A percentile compares a stretch with the other conserved stretches of the same genome.
Evolutionary conservation across 768 basidiomycete genomes (phyloP).

Genomic region (Auricularia sp.): DNA sequence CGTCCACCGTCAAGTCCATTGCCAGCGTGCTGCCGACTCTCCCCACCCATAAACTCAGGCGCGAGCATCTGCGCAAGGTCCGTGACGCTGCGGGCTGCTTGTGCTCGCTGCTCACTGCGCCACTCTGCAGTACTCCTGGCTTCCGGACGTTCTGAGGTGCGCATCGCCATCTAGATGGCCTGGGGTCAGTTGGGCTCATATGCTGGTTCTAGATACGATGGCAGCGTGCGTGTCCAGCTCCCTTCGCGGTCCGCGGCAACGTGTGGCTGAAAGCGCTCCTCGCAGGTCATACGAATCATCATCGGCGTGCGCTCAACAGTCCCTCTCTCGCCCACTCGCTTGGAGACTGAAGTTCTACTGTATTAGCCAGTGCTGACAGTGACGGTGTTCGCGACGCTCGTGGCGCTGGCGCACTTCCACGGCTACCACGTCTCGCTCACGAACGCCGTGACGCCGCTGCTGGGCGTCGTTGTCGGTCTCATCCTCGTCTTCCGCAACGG

Average conservation of each 20-base stretch:
- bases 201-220: background rate
- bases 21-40: background rate
- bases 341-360: background rate
- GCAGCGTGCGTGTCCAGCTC: background rate
- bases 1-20: background rate
- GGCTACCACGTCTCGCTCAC: constrained; percentile 57
- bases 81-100: background rate
- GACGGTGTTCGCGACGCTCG: constrained; percentile 55
- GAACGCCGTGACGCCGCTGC: constrained; percentile 77
- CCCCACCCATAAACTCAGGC: background rate
- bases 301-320: background rate
- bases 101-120: background rate
- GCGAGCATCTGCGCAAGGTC: background rate
- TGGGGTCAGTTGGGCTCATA: background rate
- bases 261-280: background rate
- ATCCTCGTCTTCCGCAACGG: constrained; percentile 74
- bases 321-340: background rate
- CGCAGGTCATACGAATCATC: background rate
- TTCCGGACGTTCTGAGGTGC: background rate
- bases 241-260: background rate
- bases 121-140: background rate
- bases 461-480: constrained; percentile 82
- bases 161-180: background rate
- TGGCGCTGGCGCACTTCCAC: constrained; percentile 47
- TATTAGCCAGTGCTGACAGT: constrained; percentile 63